Evolutionary conservation across 352 stramenopile species (phyloP).

Genomic region (Phytophthora ohioensis): DNA sequence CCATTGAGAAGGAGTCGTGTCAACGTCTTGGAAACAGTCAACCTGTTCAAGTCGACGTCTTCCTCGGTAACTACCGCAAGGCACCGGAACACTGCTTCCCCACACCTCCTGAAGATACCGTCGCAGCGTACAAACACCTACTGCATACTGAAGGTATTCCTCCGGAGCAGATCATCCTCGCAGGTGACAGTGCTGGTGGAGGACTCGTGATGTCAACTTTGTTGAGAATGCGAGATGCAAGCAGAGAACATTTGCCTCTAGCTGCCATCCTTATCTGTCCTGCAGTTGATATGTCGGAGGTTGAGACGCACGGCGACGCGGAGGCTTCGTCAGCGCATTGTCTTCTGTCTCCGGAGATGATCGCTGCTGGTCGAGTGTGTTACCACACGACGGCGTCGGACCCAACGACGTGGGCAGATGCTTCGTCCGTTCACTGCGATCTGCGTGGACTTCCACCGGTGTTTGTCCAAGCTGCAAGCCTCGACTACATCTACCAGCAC

Average conservation of each 20-base stretch:
- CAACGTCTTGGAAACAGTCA: slow-evolving; percentile 8
- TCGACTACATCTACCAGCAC: slow-evolving; percentile 56
- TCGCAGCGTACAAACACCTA: slow-evolving; percentile 54
- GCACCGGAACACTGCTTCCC: slow-evolving; percentile 52
- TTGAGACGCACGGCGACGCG: slow-evolving; percentile 28
- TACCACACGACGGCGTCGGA: slow-evolving; percentile 34
- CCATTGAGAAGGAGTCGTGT: slow-evolving; percentile 38
- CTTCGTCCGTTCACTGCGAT: slow-evolving; percentile 63
- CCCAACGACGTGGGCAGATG: slow-evolving; percentile 43
- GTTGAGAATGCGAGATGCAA: slow-evolving; percentile 41
- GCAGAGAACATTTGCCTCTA: slow-evolving; percentile 32
- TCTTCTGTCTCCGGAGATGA: slow-evolving; percentile 40
- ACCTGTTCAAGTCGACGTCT: slow-evolving; percentile 42
- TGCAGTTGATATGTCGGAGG: slow-evolving; percentile 54
- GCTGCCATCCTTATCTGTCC: slow-evolving; percentile 51
- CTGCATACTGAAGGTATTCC: slow-evolving; percentile 37
- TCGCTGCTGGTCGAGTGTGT: slow-evolving; percentile 19
- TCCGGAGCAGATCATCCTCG: slow-evolving; percentile 44
- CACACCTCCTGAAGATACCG: slow-evolving; percentile 46
- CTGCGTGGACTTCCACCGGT: slow-evolving; percentile 51
- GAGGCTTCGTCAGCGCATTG: slow-evolving; percentile 33
- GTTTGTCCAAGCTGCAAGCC: slow-evolving; percentile 51
- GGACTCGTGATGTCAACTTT: slow-evolving; percentile 54
- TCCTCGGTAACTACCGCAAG: slow-evolving; percentile 64
- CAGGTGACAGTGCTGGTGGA: slow-evolving; percentile 51